Evolutionary conservation across 768 basidiomycete genomes (phyloP).

Genomic region (Termitomyces sp.): DNA sequence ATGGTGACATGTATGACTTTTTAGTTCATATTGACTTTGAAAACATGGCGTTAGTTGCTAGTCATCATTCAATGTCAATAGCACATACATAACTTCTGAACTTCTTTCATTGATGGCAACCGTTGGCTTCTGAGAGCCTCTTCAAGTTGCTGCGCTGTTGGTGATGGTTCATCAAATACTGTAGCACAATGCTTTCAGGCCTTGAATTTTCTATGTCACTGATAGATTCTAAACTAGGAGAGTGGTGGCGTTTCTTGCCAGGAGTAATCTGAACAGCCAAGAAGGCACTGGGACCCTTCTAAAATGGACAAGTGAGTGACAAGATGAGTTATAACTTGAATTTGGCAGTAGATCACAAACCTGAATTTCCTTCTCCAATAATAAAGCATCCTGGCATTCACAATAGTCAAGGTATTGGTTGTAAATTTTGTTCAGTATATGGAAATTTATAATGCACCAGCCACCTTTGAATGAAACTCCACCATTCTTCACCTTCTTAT

Average conservation of each 20-base stretch:
- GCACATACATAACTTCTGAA: not conserved
- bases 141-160: not conserved
- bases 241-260: not conserved
- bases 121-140: not conserved
- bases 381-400: not conserved
- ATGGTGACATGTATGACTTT: not conserved
- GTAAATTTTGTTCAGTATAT: conserved; percentile 6
- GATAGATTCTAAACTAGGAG: not conserved
- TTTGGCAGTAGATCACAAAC: too few relatives aligned
- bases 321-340: too few relatives aligned
- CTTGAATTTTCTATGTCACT: not conserved
- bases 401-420: not conserved
- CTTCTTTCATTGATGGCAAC: not conserved
- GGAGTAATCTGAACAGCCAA: not conserved
- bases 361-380: too few relatives aligned
- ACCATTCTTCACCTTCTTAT: not conserved
- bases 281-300: too few relatives aligned
- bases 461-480: conserved; percentile 3
- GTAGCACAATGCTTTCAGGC: not conserved
- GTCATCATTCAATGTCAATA: not conserved
- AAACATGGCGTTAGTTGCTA: not conserved
- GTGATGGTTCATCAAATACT: not conserved
- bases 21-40: not conserved
- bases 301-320: too few relatives aligned
- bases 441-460: not conserved